Conservation (phyloP, 257 asterid genomes). For the Gynochthodes officinalis region DNA sequence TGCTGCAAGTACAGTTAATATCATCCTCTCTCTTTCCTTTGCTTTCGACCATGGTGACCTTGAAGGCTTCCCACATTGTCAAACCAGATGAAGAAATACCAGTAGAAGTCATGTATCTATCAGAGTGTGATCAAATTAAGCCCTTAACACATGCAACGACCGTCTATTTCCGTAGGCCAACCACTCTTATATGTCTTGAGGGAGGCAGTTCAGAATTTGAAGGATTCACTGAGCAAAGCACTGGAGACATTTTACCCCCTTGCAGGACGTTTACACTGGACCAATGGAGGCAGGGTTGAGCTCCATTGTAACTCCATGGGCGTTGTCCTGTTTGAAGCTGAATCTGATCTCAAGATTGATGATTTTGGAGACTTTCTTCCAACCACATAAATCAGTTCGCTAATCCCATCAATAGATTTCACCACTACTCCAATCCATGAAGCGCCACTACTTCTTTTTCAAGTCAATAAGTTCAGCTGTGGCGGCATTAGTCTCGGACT, state of each 20-base stretch:
- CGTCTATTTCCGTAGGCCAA: slow-evolving; percentile 42
- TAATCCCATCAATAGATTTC: slow-evolving; percentile 26
- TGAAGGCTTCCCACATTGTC: slow-evolving; percentile 45
- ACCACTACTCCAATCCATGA: slow-evolving; percentile 7
- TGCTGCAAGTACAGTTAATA: neutral
- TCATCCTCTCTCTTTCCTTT: neutral
- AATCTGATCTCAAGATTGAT: slow-evolving; percentile 36
- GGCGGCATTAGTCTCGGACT: slow-evolving; percentile 26
- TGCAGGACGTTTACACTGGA: slow-evolving; percentile 51
- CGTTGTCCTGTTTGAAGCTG: slow-evolving; percentile 48
- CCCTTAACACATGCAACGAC: slow-evolving; percentile 56
- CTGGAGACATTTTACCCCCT: slow-evolving; percentile 49
- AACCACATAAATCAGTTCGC: slow-evolving; percentile 29
- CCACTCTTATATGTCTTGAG: slow-evolving; percentile 14
- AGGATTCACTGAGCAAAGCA: slow-evolving; percentile 42
- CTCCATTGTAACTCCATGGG: slow-evolving; percentile 53
- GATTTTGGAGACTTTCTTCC: slow-evolving; percentile 59
- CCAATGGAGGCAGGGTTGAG: slow-evolving; percentile 54
- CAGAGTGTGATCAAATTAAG: slow-evolving; percentile 49
- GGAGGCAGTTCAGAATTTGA: slow-evolving; percentile 16
- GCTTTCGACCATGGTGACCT: slow-evolving; percentile 21
- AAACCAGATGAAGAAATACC: slow-evolving; percentile 57
- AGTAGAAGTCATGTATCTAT: slow-evolving; percentile 32
- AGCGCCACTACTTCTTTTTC: slow-evolving; percentile 9
- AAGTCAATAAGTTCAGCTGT: slow-evolving; percentile 21